These are phyloP conservation scores for Dovyalis caffra DNA, from an alignment of 345 rosid species.

Conservation along the genomic window DNA sequence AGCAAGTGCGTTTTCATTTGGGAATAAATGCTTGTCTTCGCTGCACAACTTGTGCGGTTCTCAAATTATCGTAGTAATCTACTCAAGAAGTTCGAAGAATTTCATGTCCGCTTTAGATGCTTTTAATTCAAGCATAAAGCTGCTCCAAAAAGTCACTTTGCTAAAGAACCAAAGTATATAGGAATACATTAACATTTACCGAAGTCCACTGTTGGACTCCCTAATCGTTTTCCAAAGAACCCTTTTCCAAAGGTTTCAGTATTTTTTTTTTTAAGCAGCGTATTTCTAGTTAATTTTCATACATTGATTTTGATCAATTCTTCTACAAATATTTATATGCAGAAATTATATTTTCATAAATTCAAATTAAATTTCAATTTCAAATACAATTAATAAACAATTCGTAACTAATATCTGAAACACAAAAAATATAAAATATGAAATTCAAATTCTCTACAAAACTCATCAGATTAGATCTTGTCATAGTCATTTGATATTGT, in stretches of 20 bases:
- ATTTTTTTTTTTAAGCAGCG: background rate
- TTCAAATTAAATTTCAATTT: no score
- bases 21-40: slow-evolving; percentile 17
- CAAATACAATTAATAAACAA: no score
- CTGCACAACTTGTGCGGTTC: slow-evolving; percentile 10
- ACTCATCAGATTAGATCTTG: no score
- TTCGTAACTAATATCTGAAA: no score
- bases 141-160: background rate
- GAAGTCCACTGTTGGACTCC: background rate
- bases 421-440: no score
- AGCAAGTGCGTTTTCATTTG: slow-evolving; percentile 3
- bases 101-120: background rate
- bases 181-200: background rate
- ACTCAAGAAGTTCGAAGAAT: background rate
- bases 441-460: no score
- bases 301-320: background rate
- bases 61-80: background rate
- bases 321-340: background rate
- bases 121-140: background rate
- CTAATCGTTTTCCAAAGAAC: no score
- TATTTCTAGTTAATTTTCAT: background rate
- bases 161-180: background rate
- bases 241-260: background rate
- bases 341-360: no score
- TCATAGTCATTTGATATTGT: no score